Evolutionary conservation across 495 filamentous ascomycete genomes (phyloP).

Genomic region (Penicillium cosmopolitanum): DNA sequence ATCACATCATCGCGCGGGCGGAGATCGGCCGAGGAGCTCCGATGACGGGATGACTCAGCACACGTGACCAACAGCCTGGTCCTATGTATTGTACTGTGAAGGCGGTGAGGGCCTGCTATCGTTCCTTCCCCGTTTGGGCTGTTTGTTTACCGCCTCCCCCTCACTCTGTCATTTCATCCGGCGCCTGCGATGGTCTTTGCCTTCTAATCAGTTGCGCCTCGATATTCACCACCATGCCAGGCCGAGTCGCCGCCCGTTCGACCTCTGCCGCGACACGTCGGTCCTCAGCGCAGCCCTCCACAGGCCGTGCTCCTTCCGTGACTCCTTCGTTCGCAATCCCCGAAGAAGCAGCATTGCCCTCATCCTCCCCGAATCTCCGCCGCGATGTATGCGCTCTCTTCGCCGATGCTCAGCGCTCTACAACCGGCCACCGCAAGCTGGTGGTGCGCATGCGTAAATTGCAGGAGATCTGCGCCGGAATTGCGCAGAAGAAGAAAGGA

Average conservation of each 20-base stretch:
- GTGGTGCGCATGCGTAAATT: slow-evolving; percentile 82
- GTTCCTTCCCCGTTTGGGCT: slow-evolving; percentile 47
- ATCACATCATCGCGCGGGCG: slow-evolving; percentile 12
- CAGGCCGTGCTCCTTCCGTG: slow-evolving; percentile 66
- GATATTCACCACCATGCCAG: slow-evolving; percentile 57
- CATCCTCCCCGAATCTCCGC: slow-evolving; percentile 68
- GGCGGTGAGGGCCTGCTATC: slow-evolving; percentile 38
- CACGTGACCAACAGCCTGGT: neutral
- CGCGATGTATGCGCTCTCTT: slow-evolving; percentile 79
- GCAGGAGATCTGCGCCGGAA: slow-evolving; percentile 86
- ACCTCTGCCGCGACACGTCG: slow-evolving; percentile 60
- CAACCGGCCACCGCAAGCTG: slow-evolving; percentile 86
- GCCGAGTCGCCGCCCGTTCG: slow-evolving; percentile 60
- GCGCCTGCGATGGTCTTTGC: slow-evolving; percentile 33
- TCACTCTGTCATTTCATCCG: slow-evolving; percentile 22
- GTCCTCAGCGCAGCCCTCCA: slow-evolving; percentile 57
- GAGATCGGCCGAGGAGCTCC: slow-evolving; percentile 21
- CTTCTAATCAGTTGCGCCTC: slow-evolving; percentile 23
- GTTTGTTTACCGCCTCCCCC: slow-evolving; percentile 49
- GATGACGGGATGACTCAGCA: slow-evolving; percentile 22
- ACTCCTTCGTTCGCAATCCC: slow-evolving; percentile 66
- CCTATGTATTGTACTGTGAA: too few species aligned
- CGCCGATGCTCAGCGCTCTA: slow-evolving; percentile 83
- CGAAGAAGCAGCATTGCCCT: slow-evolving; percentile 62
- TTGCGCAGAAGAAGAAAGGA: slow-evolving; percentile 55